Evolutionary conservation across 805 yeast species (phyloP).

Genomic region (Candida krabiensis): DNA sequence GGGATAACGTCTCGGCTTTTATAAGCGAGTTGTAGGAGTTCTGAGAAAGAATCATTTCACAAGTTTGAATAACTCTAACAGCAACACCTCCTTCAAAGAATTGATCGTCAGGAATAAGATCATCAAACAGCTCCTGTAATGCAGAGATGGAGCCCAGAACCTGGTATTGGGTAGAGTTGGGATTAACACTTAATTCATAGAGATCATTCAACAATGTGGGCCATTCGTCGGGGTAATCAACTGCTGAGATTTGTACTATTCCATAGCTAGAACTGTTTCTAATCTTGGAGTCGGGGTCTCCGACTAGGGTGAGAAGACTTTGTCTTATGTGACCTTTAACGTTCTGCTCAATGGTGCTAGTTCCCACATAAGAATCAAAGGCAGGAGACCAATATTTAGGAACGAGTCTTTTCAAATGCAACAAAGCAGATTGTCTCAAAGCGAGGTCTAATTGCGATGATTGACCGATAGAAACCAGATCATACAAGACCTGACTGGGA

Average conservation of each 20-base stretch:
- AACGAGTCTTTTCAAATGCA: slow-evolving; percentile 66
- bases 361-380: slow-evolving; percentile 71
- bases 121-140: slow-evolving; percentile 78
- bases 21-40: slow-evolving; percentile 30
- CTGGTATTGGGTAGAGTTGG: slow-evolving; percentile 32
- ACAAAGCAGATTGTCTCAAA: slow-evolving; percentile 60
- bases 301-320: slow-evolving; percentile 48
- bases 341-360: slow-evolving; percentile 45
- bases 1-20: slow-evolving; percentile 46
- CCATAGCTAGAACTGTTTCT: slow-evolving; percentile 69
- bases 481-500: slow-evolving; percentile 47
- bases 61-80: slow-evolving; percentile 47
- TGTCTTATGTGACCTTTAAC: slow-evolving; percentile 53
- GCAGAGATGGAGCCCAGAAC: slow-evolving; percentile 58
- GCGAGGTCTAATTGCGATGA: slow-evolving; percentile 31
- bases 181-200: slow-evolving; percentile 35
- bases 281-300: slow-evolving; percentile 54
- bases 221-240: slow-evolving; percentile 97
- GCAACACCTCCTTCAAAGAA: slow-evolving; percentile 80
- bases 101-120: slow-evolving; percentile 80
- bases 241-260: slow-evolving; percentile 80
- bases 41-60: slow-evolving; percentile 41
- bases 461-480: slow-evolving; percentile 44
- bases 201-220: slow-evolving; percentile 60
- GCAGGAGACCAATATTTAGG: slow-evolving; percentile 83